A percentile compares a stretch with the other conserved stretches of the same genome.
These are phyloP conservation scores for Ogataea methanolica DNA, from an alignment of 805 yeast genomes.

Conservation along the genomic window DNA sequence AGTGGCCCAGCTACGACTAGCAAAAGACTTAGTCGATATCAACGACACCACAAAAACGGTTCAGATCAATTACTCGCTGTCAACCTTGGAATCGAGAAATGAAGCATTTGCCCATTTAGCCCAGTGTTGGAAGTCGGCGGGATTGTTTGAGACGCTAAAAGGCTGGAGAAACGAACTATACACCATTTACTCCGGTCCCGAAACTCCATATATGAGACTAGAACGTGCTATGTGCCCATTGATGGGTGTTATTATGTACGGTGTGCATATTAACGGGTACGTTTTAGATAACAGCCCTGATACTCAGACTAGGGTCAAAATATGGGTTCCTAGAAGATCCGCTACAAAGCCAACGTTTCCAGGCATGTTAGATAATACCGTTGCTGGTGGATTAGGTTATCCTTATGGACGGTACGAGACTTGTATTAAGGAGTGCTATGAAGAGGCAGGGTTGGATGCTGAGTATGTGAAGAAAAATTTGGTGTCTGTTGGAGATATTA, in stretches of 20 bases:
- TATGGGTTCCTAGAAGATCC: constrained; percentile 88
- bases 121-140: constrained; percentile 31
- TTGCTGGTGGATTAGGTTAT: constrained; percentile 91
- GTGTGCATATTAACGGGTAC: constrained; percentile 84
- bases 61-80: constrained; percentile 23
- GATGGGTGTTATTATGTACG: constrained; percentile 85
- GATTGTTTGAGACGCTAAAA: constrained; percentile 35
- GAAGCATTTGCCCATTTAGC: constrained; percentile 41
- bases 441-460: constrained; percentile 78
- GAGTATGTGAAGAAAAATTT: constrained; percentile 44
- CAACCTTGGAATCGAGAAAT: constrained; percentile 39
- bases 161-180: constrained; percentile 91
- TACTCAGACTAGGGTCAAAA: constrained; percentile 40
- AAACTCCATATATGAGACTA: constrained; percentile 55
- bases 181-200: constrained; percentile 55
- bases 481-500: constrained; percentile 56
- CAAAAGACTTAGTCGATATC: constrained; percentile 21
- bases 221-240: constrained; percentile 82
- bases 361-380: constrained; percentile 84
- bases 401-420: constrained; percentile 77
- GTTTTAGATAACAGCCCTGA: constrained; percentile 22
- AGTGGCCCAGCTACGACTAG: constrained; percentile 22
- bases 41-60: constrained; percentile 27
- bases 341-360: constrained; percentile 82
- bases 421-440: constrained; percentile 77